Evolutionary conservation across 352 stramenopile species (phyloP), one percentile per base, ranked within the genome.

Genomic region (Globisporangium heterothallicum): DNA sequence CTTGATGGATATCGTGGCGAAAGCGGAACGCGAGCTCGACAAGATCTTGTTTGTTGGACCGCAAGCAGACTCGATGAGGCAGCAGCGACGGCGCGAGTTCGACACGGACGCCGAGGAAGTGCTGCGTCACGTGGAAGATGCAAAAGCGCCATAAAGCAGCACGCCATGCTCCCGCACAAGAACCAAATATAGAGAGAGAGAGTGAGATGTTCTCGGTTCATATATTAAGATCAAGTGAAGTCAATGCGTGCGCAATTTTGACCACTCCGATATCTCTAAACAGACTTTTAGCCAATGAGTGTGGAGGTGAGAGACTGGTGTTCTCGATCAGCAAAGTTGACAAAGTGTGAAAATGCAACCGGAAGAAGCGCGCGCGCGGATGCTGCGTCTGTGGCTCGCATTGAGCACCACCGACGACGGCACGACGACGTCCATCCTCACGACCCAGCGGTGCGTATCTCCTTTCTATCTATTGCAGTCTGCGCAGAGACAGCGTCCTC

Each of bases 361-460:
- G 3, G 68, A 85, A 14, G 68, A 66, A 59, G 70, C 63, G 30
- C 66, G 70, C 36, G 46, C 59, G 48, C 73, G 71, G 24, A 87
- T 89, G 75, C 57, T 89, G 56, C 63, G 59, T 34, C 62, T 89
- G 4, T 88, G 78, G 78, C 30, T 47, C 35, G 47, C 53, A 35
- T 54, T 85, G 25, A 56, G 41, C 40, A 19, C 6, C 6, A 36
- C 12, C 16, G 14, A 46, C 30, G 12, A 46, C 18, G 29, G 29
- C 40, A 27, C 43, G n/a, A 46, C 36, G n/a, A 67, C 56, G 34
- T 72, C 66, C n/a, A 69, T 86, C 43, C 52, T 74, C 40, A 88
- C 71, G 13, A 83, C 63, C 2, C 66, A 85, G 43, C 63, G 62
- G 74, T 88, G 40, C 54, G 61, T 36, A 16, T 8, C 6, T 56